Evolutionary conservation across 148 eudicot species (phyloP), one percentile per base, ranked within the genome.

Genomic region (Silene uniflora): DNA sequence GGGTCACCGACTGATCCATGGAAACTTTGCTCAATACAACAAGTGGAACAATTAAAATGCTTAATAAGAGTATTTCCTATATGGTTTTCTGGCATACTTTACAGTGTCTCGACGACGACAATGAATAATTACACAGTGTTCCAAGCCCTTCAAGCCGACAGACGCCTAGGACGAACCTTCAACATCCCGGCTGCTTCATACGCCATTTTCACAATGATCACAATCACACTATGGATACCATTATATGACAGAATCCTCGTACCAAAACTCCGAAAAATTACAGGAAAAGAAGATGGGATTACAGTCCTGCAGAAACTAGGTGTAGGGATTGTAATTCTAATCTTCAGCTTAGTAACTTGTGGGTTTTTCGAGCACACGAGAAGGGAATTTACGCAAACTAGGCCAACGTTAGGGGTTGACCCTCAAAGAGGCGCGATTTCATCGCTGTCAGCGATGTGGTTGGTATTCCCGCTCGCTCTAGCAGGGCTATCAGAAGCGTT

Each of bases 41-140:
- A 88, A 83, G 85, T 84, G 0, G 93, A 91, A 78, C 85, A 88
- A 76, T 80, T 86, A 22, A 91, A 91, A 83, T 88, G 97, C 76
- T 35, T 91, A 14, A 8, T 85, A 2, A 78, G 89, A 77, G 86
- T 88, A 23, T 4, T 89, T 7, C 97, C 97, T 14, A 86, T 91
- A 1, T 91, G 97, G 97, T 2, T 82, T 35, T 67, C 97, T 7
- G 86, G 86, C 47, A 74, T 85, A 2, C 10, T 89, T 22, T 88
- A 88, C 77, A 60, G n/a, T 56, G 62, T 83, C 0, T 59, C 81
- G 4, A 27, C 76, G 2, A 69, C 54, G 70, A 85, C 81, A 13
- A 74, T 77, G 74, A 74, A 69, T 7, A 91, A 80, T 49, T 91
- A 85, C 76, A 62, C 46, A 11, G 88, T 89, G 39, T 84, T 91